These are phyloP conservation scores for Cyclostephanos tholiformis DNA, from an alignment of 108 stramenopile species.

Conservation along the genomic window DNA sequence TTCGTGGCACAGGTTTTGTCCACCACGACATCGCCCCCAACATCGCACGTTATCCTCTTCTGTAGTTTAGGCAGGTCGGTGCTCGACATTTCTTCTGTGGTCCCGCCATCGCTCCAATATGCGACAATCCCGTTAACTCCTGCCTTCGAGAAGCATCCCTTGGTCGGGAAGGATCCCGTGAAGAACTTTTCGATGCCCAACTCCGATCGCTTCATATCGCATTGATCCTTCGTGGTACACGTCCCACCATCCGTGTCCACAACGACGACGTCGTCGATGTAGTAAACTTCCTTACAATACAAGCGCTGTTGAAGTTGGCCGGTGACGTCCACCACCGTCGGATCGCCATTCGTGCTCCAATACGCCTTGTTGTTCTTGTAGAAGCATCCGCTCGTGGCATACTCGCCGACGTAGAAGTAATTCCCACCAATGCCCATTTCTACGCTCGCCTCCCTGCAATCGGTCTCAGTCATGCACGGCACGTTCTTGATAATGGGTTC, in stretches of 20 bases:
- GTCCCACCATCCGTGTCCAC: neutral
- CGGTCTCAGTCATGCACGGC: neutral
- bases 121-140: neutral
- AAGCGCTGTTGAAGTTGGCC: conserved; percentile 7
- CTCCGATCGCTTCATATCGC: neutral
- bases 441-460: neutral
- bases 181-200: conserved; percentile 1
- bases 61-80: neutral
- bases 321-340: neutral
- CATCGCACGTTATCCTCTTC: neutral
- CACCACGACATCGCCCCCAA: too few relatives aligned
- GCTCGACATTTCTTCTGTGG: neutral
- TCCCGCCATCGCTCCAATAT: conserved; percentile 5
- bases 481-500: neutral
- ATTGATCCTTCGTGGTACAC: neutral
- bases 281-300: neutral
- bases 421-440: neutral
- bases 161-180: conserved; percentile 1
- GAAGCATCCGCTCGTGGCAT: conserved; percentile 3
- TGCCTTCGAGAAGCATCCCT: conserved; percentile 14
- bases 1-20: neutral
- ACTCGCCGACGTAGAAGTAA: neutral
- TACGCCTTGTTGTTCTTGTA: conserved; percentile 6
- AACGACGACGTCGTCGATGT: neutral
- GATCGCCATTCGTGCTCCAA: neutral